Evolutionary conservation across 2,329 filamentous ascomycete species (phyloP).

Genomic region (Claviceps spartinae): DNA sequence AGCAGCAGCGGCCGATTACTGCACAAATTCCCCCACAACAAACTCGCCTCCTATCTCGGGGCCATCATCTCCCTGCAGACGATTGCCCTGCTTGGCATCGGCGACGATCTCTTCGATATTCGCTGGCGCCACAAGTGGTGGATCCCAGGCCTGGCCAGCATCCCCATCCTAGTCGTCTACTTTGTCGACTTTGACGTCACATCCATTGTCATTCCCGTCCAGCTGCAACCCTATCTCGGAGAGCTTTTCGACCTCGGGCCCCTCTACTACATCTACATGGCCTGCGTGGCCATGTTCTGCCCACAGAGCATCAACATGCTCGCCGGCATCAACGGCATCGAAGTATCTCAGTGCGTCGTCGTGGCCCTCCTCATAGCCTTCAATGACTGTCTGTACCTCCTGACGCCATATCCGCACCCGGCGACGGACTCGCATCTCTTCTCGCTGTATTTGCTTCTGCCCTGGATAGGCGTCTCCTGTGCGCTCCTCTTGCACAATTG

Average conservation of each 20-base stretch:
- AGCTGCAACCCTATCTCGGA: conserved; percentile 72
- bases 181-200: conserved; percentile 98
- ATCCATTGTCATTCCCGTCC: conserved; percentile 79
- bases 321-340: conserved; percentile 98
- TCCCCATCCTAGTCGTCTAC: conserved; percentile 91
- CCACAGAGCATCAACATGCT: conserved; percentile 99
- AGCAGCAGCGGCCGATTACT: conserved; percentile 53
- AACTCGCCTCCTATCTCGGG: conserved; percentile 91
- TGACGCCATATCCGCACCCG: conserved; percentile 74
- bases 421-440: conserved; percentile 93
- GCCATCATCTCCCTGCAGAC: conserved; percentile 87
- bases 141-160: conserved; percentile 85
- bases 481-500: conserved; percentile 86
- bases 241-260: conserved; percentile 69
- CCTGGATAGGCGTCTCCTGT: conserved; percentile 82
- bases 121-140: conserved; percentile 98
- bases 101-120: conserved; percentile 95
- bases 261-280: conserved; percentile 95
- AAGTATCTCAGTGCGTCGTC: conserved; percentile 86
- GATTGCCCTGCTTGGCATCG: conserved; percentile 80
- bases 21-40: conserved; percentile 87
- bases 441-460: conserved; percentile 85
- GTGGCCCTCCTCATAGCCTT: conserved; percentile 71
- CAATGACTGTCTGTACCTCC: conserved; percentile 82
- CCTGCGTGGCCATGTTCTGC: conserved; percentile 88